Base-by-base conservation (phyloP, 1,284 basidiomycete genomes). In the Lentinula novae-zelandiae region DNA sequence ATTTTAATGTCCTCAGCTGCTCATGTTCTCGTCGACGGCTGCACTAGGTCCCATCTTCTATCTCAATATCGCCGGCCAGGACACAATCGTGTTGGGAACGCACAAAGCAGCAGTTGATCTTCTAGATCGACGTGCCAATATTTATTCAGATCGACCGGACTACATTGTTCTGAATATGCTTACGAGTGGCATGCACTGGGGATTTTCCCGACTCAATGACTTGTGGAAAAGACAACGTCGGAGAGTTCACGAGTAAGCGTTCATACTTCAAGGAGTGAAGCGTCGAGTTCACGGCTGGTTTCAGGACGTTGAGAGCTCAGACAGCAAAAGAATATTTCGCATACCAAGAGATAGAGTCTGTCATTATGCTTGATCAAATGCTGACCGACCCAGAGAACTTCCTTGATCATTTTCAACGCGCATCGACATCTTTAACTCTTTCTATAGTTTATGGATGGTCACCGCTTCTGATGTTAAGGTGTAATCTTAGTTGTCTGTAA, bases 141-240 rank as follows among this genome's bases (percentile, higher is more conserved):
- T 22, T 9, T 46, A 46, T 46, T 59, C 58, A 39, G 57, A 53
- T 53, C 49, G 55, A n/a, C 60, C 74, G 8, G 58, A 58, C 17
- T 61, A 61, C 48, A 59, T 62, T 31, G 61, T 66, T 15, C 52
- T 58, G 7, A 39, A 40, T 12, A 34, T 66, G n/a, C 53, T 65
- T 34, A 63, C 62, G 3, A 62, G 64, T 34, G 62, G 60, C 36
- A n/a, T 65, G 22, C 60, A 60, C 3, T 65, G 63, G 48, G 60
- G 60, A 2, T 65, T 65, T 46, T n/a, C 57, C 7, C 60, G 60
- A 40, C 57, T 60, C 34, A 55, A 60, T 22, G 62, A 63, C 15
- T 8, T 63, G n/a, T 63, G 64, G 64, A 63, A 57, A 44, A 36
- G 57, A 38, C 63, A 63, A 62, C 57, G 64, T n/a, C 52, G 60